These are phyloP conservation scores for Melanopsichium pennsylvanicum DNA, from an alignment of 1,284 basidiomycete species.

Conservation along the genomic window DNA sequence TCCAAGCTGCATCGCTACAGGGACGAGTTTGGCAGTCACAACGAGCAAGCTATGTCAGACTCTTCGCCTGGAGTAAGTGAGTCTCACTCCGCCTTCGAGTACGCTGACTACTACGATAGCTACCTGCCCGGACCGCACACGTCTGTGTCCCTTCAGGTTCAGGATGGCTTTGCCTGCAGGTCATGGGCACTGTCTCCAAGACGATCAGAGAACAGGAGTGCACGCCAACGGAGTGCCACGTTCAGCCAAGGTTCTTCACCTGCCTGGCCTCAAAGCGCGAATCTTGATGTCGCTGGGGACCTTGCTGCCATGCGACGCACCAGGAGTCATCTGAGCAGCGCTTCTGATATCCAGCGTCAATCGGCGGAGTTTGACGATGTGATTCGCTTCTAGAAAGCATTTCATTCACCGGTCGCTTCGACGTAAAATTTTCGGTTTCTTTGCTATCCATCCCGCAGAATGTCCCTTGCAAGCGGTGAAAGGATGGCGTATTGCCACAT, in stretches of 20 bases:
- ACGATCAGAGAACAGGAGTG: background rate
- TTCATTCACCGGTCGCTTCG: too few species aligned
- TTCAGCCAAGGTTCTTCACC: background rate
- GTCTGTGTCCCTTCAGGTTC: background rate
- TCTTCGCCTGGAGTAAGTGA: slow-evolving; percentile 18
- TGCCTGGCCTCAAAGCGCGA: background rate
- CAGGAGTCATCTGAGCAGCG: background rate
- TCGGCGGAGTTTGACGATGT: slow-evolving; percentile 18
- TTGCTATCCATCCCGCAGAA: too few species aligned
- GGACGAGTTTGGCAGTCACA: too few species aligned
- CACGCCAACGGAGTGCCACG: slow-evolving; percentile 27
- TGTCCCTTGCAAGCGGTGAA: too few species aligned
- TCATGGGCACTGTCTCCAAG: slow-evolving; percentile 29
- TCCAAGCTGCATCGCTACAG: background rate
- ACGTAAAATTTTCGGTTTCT: too few species aligned
- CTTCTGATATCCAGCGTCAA: background rate
- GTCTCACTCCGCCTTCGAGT: slow-evolving; percentile 26
- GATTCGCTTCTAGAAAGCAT: slow-evolving; percentile 21
- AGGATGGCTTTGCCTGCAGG: slow-evolving; percentile 13
- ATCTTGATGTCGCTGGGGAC: background rate
- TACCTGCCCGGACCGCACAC: background rate
- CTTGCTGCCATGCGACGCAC: background rate
- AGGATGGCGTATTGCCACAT: too few species aligned
- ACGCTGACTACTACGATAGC: slow-evolving; percentile 20
- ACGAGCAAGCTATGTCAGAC: background rate